A percentile compares a stretch with the other conserved stretches of the same genome.
phyloP scores from a whole-genome alignment of 108 stramenopile genomes.

The Nannochloropsis gaditana region DNA sequence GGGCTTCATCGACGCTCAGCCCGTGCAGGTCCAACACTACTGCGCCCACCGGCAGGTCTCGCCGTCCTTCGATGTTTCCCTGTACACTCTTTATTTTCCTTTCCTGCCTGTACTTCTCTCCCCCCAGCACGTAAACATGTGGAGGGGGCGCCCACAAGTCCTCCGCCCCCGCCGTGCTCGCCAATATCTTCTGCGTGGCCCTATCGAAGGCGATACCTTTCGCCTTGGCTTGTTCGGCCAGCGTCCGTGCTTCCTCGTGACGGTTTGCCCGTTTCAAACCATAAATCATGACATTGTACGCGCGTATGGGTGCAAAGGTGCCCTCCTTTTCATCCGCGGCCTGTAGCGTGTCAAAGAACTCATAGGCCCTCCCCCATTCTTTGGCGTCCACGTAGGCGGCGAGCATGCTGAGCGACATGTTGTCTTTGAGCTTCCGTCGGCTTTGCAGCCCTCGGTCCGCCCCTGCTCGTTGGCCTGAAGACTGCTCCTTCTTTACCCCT shows the following conservation, averaged over 20 bases:
- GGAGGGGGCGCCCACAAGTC: not conserved
- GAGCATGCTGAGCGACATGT: not conserved
- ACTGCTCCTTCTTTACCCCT: not conserved
- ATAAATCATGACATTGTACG: not conserved
- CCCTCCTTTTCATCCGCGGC: not conserved
- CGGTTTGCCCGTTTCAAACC: not conserved
- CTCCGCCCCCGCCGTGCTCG: not conserved
- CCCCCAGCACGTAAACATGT: slow-evolving; percentile 1
- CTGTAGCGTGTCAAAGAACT: not conserved
- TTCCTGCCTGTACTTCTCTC: not conserved
- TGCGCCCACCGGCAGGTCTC: not conserved
- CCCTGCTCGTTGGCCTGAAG: not conserved
- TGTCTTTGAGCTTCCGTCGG: not conserved
- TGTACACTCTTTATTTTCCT: not conserved
- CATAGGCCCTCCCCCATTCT: not conserved
- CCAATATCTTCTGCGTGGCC: not conserved
- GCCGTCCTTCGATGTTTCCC: not conserved
- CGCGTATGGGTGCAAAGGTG: not conserved
- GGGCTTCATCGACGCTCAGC: not conserved
- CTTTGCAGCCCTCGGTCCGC: not conserved
- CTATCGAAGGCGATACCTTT: not conserved
- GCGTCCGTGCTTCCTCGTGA: not conserved
- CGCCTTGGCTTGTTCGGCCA: not conserved
- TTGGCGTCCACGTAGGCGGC: not conserved
- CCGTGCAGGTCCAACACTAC: not conserved